Base-by-base conservation (phyloP, 164 flowering plant genomes). In the Dillenia suffruticosa region DNA sequence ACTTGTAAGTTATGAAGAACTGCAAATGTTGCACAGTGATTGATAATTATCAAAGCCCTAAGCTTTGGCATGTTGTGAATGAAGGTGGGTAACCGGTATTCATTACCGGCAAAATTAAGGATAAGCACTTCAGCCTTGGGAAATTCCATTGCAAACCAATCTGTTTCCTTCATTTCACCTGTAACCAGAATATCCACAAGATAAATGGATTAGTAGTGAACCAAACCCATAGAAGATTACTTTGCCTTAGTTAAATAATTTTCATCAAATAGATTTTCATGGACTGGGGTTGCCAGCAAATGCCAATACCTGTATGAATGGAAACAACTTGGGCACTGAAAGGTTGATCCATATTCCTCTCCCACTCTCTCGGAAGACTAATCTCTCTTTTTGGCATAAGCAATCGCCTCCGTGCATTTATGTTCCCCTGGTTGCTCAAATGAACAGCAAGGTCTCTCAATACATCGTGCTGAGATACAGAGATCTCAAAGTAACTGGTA, bases 71-170 rank as follows among this genome's bases (percentile, higher is more conserved):
- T 86, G 53, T 63, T 66, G 9, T 60, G 59, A 1, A 90, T 72
- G 67, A 90, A 90, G 32, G 92, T 82, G 57, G 97, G 95, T 22
- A 86, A 64, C 69, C 68, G 77, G 74, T 80, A 88, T 26, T 72
- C 76, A 10, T 51, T 49, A 10, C 89, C 77, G 6, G 83, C 63
- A 66, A 88, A 88, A 56, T 85, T 88, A 19, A 90, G 66, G 54
- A 90, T 80, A 52, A 88, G 87, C 14, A 88, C 95, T 74, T 90
- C 91, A 11, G 92, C 81, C 69, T 81, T 81, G 9, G 97, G 95
- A 63, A 85, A 88, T 9, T 75, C 68, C 89, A 88, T 81, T 1
- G 44, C 32, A 19, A 63, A 65, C 97, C 90, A 84, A 58, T 90
- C 94, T 63, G 56, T 78, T 47, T 84, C 85, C 17, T 55, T 60